Percentiles rank a stretch among this genome's conserved stretches.
Conservation (phyloP, 2,329 filamentous ascomycete genomes). For the Ceratocystiopsis sp. region DNA sequence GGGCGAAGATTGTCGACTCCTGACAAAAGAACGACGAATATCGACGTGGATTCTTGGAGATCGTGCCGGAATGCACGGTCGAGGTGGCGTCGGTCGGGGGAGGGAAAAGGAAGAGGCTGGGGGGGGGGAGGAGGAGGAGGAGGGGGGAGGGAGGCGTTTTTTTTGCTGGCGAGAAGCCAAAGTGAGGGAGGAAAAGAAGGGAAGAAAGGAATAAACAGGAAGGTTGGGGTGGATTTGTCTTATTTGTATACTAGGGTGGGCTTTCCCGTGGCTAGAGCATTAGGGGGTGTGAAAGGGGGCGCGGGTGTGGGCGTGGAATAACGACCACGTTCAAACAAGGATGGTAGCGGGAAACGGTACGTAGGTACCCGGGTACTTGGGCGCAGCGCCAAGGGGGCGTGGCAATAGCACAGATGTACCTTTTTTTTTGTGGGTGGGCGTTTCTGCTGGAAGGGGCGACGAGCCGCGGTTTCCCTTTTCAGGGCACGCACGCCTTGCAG, state of each 20-base stretch:
- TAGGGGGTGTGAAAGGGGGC: constrained; percentile 1
- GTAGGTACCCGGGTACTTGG: constrained; percentile 3
- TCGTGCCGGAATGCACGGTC: too few relatives aligned
- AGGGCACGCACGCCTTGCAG: neutral
- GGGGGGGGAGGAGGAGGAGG: neutral
- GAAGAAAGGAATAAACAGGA: neutral
- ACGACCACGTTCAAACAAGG: constrained; percentile 6
- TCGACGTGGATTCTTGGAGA: too few relatives aligned
- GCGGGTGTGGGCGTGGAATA: neutral
- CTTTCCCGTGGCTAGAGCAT: neutral
- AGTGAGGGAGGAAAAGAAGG: constrained; percentile 1
- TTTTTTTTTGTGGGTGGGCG: neutral
- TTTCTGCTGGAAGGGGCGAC: too few relatives aligned
- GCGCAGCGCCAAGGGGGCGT: constrained; percentile 9
- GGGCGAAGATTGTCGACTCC: neutral
- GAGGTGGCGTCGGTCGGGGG: too few relatives aligned
- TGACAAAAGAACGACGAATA: neutral
- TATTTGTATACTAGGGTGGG: constrained; percentile 4
- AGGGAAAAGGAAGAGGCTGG: neutral
- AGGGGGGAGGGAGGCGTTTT: neutral
- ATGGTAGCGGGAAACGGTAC: constrained; percentile 5
- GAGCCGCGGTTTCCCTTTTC: neutral
- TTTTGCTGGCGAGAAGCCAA: constrained; percentile 5
- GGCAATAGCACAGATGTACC: constrained; percentile 8
- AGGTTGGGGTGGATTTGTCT: constrained; percentile 3